phyloP scores from a whole-genome alignment of 106 monocot species.

The Apostasia shenzhenica region DNA sequence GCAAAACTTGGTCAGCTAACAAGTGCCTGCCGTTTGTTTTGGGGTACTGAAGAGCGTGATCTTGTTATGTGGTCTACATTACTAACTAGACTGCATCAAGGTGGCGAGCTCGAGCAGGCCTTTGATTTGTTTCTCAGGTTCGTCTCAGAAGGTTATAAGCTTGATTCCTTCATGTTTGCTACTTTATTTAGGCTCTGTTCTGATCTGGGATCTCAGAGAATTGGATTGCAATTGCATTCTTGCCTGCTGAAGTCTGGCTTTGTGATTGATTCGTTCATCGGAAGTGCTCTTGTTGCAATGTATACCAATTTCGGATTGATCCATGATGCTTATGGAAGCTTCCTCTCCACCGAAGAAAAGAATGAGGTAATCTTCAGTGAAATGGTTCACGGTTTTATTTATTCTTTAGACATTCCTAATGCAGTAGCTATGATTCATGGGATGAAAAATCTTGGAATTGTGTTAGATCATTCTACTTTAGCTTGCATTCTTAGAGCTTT shows the following conservation, averaged over 20 bases:
- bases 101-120: slow-evolving; percentile 4
- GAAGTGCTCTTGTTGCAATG: slow-evolving; percentile 18
- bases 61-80: slow-evolving; percentile 20
- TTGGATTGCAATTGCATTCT: slow-evolving; percentile 24
- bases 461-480: slow-evolving; percentile 4
- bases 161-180: slow-evolving; percentile 16
- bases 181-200: slow-evolving; percentile 19
- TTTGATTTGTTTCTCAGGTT: slow-evolving; percentile 18
- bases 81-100: slow-evolving; percentile 3
- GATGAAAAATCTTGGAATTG: slow-evolving; percentile 11
- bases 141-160: slow-evolving; percentile 14
- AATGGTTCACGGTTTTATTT: slow-evolving; percentile 19
- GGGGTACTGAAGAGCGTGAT: slow-evolving; percentile 13
- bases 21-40: slow-evolving; percentile 12
- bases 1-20: slow-evolving; percentile 12
- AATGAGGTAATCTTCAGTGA: slow-evolving; percentile 10
- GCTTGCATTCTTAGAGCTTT: slow-evolving; percentile 14
- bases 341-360: slow-evolving; percentile 11
- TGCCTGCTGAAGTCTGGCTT: slow-evolving; percentile 14
- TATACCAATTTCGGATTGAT: slow-evolving; percentile 18
- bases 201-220: slow-evolving; percentile 1
- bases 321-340: slow-evolving; percentile 10
- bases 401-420: neutral
- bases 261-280: slow-evolving; percentile 11
- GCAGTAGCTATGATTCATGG: slow-evolving; percentile 14